phyloP scores from a whole-genome alignment of 306 rosid species.

The Echinosophora koreensis region DNA sequence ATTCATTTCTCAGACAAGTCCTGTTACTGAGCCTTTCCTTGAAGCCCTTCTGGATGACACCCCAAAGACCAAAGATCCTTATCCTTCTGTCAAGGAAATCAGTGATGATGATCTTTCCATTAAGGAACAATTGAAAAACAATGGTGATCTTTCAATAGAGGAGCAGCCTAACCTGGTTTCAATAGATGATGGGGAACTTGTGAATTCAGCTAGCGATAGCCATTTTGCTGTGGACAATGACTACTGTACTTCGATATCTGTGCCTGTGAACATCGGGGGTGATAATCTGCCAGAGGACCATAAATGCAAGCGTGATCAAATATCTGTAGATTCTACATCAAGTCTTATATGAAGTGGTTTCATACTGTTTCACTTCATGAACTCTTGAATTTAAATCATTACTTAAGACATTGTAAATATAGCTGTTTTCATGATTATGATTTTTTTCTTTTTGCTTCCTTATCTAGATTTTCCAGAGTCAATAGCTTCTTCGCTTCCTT shows the following conservation, averaged over 20 bases:
- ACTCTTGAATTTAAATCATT: neutral
- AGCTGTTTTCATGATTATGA: conserved; percentile 30
- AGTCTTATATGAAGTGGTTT: conserved; percentile 63
- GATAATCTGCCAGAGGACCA: conserved; percentile 50
- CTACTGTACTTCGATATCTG: conserved; percentile 48
- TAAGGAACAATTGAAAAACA: conserved; percentile 48
- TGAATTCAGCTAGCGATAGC: conserved; percentile 38
- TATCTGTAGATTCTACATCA: conserved; percentile 9
- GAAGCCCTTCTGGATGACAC: conserved; percentile 61
- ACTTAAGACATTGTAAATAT: neutral
- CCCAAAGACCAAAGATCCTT: conserved; percentile 49
- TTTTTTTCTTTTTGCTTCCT: conserved; percentile 4
- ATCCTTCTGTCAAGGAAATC: conserved; percentile 46
- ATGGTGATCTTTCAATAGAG: conserved; percentile 36
- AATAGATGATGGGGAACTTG: conserved; percentile 54
- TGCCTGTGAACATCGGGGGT: conserved; percentile 47
- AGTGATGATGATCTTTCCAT: conserved; percentile 37
- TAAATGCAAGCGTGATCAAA: conserved; percentile 55
- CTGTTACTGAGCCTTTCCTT: conserved; percentile 47
- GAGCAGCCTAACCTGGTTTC: conserved; percentile 62
- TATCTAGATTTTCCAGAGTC: conserved; percentile 32
- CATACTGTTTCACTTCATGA: conserved; percentile 15
- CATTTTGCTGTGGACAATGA: conserved; percentile 55
- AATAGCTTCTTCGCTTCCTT: neutral
- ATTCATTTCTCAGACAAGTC: conserved; percentile 57